phyloP scores from a whole-genome alignment of 768 basidiomycete genomes.

The Termitomyces sp. region DNA sequence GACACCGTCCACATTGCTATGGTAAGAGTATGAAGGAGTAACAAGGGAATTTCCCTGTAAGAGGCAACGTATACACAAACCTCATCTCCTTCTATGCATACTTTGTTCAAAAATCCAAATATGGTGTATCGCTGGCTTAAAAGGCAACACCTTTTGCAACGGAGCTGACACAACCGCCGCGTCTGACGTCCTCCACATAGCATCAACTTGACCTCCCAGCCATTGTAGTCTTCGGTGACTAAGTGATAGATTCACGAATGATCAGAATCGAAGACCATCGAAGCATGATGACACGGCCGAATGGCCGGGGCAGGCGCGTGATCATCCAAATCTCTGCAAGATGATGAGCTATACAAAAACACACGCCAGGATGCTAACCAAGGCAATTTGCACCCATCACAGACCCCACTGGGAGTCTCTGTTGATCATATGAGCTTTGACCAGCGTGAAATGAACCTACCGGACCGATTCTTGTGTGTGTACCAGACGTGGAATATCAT shows the following conservation, averaged over 20 bases:
- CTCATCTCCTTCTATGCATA: too few species aligned
- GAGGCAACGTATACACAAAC: not conserved
- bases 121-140: not conserved
- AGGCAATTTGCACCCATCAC: not conserved
- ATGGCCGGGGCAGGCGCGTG: not conserved
- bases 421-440: not conserved
- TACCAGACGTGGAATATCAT: not conserved
- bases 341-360: not conserved
- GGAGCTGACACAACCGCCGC: not conserved
- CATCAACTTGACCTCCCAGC: not conserved
- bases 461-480: not conserved
- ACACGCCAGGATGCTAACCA: not conserved
- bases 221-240: not conserved
- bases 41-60: not conserved
- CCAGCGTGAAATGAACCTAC: not conserved
- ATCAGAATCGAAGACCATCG: not conserved
- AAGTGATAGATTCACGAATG: not conserved
- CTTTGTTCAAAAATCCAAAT: not conserved
- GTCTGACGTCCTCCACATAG: not conserved
- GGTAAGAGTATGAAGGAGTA: too few species aligned
- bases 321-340: not conserved
- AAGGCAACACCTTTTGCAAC: not conserved
- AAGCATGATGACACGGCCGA: not conserved
- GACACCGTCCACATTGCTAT: too few species aligned
- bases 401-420: not conserved